A percentile compares a stretch with the other conserved stretches of the same genome.
Evolutionary conservation across 106 monocot genomes (phyloP).

Genomic region (Hemerocallis citrina): DNA sequence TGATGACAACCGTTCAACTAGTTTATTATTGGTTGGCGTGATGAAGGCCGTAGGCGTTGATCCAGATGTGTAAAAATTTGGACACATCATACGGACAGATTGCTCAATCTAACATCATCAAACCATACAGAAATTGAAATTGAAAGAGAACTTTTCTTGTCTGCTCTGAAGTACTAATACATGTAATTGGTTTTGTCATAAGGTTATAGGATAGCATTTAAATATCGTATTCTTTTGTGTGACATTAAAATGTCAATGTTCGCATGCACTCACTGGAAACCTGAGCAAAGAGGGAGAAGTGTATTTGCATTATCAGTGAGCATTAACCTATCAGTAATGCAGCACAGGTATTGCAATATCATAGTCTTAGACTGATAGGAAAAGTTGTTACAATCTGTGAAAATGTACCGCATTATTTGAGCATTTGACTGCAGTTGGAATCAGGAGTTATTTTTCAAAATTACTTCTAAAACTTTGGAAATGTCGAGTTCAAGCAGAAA

Average conservation of each 20-base stretch:
- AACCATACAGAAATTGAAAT: constrained; percentile 1
- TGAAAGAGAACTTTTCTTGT: neutral
- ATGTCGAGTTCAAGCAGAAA: too few relatives aligned
- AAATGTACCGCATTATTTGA: too few relatives aligned
- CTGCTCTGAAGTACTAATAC: neutral
- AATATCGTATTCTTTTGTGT: neutral
- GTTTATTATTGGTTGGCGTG: neutral
- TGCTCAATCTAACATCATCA: neutral
- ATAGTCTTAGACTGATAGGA: too few relatives aligned
- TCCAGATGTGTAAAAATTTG: neutral
- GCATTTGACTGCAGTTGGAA: too few relatives aligned
- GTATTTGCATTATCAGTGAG: too few relatives aligned
- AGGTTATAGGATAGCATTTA: neutral
- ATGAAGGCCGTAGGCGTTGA: neutral
- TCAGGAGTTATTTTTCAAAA: too few relatives aligned
- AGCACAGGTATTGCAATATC: too few relatives aligned
- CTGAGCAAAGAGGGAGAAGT: too few relatives aligned
- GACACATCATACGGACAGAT: neutral
- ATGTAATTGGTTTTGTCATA: neutral
- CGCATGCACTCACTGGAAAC: neutral
- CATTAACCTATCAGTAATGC: too few relatives aligned
- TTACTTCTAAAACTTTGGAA: too few relatives aligned
- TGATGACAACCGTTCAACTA: neutral
- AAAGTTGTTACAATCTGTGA: too few relatives aligned
- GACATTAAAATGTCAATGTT: neutral